A percentile compares a stretch with the other conserved stretches of the same genome.
These are phyloP conservation scores for Phytophthora cactorum DNA, from an alignment of 352 stramenopile genomes.

Conservation along the genomic window DNA sequence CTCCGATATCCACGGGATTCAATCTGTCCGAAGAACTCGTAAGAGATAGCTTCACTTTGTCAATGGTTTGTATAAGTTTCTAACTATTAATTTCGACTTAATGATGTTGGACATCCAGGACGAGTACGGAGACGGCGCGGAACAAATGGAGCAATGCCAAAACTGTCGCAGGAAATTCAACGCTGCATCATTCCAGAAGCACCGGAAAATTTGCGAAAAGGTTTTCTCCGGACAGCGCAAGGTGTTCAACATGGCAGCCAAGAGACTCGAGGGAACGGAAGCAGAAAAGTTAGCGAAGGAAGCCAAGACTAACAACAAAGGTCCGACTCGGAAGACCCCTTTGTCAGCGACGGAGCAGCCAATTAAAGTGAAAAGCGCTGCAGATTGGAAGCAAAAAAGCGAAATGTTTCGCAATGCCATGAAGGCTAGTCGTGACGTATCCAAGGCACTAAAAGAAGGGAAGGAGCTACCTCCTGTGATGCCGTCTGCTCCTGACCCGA, in stretches of 20 bases:
- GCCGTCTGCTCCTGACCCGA: conserved; percentile 75
- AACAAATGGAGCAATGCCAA: conserved; percentile 74
- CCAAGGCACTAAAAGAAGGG: conserved; percentile 70
- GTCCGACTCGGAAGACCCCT: conserved; percentile 25
- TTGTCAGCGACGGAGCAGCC: conserved; percentile 49
- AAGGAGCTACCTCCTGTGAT: conserved; percentile 64
- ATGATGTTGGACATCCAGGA: conserved; percentile 32
- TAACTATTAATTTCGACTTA: not conserved
- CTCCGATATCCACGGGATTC: conserved; percentile 53
- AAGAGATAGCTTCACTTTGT: not conserved
- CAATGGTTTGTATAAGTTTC: not conserved
- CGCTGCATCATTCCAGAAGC: conserved; percentile 70
- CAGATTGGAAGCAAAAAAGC: conserved; percentile 90
- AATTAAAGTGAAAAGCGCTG: conserved; percentile 59
- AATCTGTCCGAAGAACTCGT: conserved; percentile 44
- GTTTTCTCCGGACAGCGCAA: conserved; percentile 87
- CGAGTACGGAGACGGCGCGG: conserved; percentile 53
- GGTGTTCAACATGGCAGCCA: conserved; percentile 86
- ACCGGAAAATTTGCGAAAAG: conserved; percentile 88
- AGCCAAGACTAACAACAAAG: conserved; percentile 30
- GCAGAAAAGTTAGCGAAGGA: conserved; percentile 74
- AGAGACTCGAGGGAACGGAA: conserved; percentile 74
- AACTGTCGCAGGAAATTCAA: conserved; percentile 90
- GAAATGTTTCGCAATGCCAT: conserved; percentile 89
- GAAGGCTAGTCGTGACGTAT: conserved; percentile 77